Evolutionary conservation across 176 grass and related monocot species (phyloP).

Genomic region (Raddia distichophylla): DNA sequence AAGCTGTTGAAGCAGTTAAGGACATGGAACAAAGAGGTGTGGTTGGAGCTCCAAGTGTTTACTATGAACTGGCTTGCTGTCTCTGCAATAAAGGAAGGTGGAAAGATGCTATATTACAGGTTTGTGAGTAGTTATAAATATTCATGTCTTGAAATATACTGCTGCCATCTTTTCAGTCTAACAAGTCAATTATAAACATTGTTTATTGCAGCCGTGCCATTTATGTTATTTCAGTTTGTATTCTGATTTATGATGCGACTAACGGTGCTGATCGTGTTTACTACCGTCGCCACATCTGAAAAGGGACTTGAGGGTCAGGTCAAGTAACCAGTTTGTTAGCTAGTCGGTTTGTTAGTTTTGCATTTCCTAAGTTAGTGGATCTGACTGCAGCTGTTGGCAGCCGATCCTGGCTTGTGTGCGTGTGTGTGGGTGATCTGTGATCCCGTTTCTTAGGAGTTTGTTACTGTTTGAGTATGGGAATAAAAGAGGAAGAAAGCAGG

Average conservation of each 20-base stretch:
- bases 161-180: neutral
- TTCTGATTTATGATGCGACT: neutral
- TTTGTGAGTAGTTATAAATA: constrained; percentile 35
- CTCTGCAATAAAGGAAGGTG: constrained; percentile 87
- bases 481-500: no score
- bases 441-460: no score
- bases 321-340: no score
- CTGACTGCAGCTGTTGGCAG: no score
- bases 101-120: constrained; percentile 91
- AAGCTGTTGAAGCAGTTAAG: constrained; percentile 75
- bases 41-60: constrained; percentile 80
- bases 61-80: constrained; percentile 93
- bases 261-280: no score
- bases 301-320: no score
- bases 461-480: no score
- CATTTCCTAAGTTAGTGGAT: no score
- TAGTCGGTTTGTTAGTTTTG: no score
- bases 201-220: neutral
- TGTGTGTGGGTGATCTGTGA: no score
- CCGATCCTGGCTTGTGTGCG: no score
- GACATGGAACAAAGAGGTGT: constrained; percentile 92
- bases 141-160: constrained; percentile 12
- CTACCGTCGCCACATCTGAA: no score
- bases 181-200: neutral
- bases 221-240: constrained; percentile 25